Evolutionary conservation across 495 filamentous ascomycete genomes (phyloP).

Genomic region (Penicillium lagena): DNA sequence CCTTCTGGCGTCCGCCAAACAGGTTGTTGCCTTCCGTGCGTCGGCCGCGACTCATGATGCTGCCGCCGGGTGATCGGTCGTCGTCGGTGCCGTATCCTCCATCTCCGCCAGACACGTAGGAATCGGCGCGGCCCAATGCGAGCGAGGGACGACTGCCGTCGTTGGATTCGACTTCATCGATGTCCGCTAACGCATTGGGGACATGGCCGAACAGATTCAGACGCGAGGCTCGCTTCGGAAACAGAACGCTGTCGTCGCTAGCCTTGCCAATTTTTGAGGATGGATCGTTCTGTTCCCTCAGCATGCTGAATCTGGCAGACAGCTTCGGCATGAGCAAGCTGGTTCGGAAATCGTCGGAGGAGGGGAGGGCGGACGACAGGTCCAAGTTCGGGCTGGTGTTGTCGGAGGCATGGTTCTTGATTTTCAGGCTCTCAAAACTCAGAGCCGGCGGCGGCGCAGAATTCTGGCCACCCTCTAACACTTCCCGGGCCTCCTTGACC

Average conservation of each 20-base stretch:
- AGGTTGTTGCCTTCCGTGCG: slow-evolving; percentile 87
- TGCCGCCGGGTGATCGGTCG: slow-evolving; percentile 47
- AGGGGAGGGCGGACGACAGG: slow-evolving; percentile 65
- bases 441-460: slow-evolving; percentile 10
- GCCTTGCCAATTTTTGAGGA: slow-evolving; percentile 83
- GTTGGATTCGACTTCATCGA: slow-evolving; percentile 81
- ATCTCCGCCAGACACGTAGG: slow-evolving; percentile 45
- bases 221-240: slow-evolving; percentile 71
- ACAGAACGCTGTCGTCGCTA: slow-evolving; percentile 87
- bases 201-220: slow-evolving; percentile 50
- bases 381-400: slow-evolving; percentile 52
- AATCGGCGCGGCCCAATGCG: slow-evolving; percentile 40
- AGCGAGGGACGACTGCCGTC: slow-evolving; percentile 58
- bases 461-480: slow-evolving; percentile 4
- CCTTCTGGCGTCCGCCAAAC: slow-evolving; percentile 93
- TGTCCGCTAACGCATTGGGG: slow-evolving; percentile 62
- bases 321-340: slow-evolving; percentile 94
- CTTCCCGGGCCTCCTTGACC: slow-evolving; percentile 22
- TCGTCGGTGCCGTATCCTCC: slow-evolving; percentile 64
- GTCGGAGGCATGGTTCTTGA: slow-evolving; percentile 30
- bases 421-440: slow-evolving; percentile 44
- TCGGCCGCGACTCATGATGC: slow-evolving; percentile 78
- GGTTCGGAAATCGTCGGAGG: slow-evolving; percentile 89
- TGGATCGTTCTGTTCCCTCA: slow-evolving; percentile 89
- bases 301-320: slow-evolving; percentile 93